Percentiles rank a stretch among this genome's conserved stretches.
Conservation (phyloP, 2,329 filamentous ascomycete genomes). For the Anisogramma anomala region DNA sequence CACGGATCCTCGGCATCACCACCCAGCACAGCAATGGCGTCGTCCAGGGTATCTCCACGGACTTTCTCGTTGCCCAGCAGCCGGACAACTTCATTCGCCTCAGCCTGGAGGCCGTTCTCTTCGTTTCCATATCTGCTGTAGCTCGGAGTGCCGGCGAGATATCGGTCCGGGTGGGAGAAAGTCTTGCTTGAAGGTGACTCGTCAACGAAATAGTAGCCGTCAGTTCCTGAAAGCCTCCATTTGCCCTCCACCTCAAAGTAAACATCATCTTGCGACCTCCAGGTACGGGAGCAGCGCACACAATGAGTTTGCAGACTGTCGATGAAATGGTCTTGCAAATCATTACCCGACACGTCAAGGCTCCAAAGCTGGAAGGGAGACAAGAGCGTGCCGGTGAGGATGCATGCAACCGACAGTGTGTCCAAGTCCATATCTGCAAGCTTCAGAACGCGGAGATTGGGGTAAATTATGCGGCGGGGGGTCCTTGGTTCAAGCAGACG, state of each 20-base stretch:
- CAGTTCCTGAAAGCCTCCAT: slow-evolving; percentile 20
- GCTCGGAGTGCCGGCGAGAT: slow-evolving; percentile 36
- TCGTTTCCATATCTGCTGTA: slow-evolving; percentile 20
- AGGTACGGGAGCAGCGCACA: slow-evolving; percentile 20
- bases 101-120: too few species aligned
- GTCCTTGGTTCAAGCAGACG: slow-evolving; percentile 21
- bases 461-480: slow-evolving; percentile 26
- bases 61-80: slow-evolving; percentile 3
- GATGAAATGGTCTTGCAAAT: slow-evolving; percentile 35
- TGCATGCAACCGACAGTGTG: slow-evolving; percentile 24
- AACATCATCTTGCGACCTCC: slow-evolving; percentile 24
- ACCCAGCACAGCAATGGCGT: slow-evolving; percentile 6
- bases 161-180: slow-evolving; percentile 35
- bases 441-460: slow-evolving; percentile 41
- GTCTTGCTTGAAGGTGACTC: slow-evolving; percentile 35
- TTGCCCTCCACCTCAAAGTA: slow-evolving; percentile 36
- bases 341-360: slow-evolving; percentile 42
- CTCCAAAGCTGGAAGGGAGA: slow-evolving; percentile 38
- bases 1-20: too few species aligned
- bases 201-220: slow-evolving; percentile 32
- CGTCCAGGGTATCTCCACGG: slow-evolving; percentile 7
- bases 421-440: slow-evolving; percentile 35
- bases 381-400: slow-evolving; percentile 25
- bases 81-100: too few species aligned
- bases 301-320: slow-evolving; percentile 22